These are phyloP conservation scores for Penicillium sp. DNA, from an alignment of 2,329 filamentous ascomycete species.

Conservation along the genomic window DNA sequence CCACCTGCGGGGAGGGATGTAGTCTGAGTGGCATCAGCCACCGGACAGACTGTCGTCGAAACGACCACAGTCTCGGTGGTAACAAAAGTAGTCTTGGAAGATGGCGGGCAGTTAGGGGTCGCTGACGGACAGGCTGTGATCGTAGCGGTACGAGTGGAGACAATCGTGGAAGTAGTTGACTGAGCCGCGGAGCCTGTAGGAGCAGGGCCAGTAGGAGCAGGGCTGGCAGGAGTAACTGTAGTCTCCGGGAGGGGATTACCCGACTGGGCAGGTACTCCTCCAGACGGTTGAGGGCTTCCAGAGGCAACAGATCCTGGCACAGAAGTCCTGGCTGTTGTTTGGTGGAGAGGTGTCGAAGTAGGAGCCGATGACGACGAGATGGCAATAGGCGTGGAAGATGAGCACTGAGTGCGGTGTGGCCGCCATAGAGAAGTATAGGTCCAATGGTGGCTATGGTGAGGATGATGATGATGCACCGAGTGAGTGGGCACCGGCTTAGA, in stretches of 20 bases:
- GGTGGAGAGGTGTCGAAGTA: not conserved
- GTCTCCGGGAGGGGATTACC: not conserved
- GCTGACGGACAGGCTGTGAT: constrained; percentile 8
- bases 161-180: constrained; percentile 3
- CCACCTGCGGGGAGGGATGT: not conserved
- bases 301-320: not conserved
- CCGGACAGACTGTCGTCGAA: constrained; percentile 6
- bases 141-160: constrained; percentile 7
- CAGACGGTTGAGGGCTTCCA: not conserved
- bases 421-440: not conserved
- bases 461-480: not conserved
- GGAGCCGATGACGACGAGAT: not conserved
- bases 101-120: not conserved
- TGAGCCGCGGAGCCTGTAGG: not conserved
- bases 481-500: not conserved
- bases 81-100: constrained; percentile 1
- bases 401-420: not conserved
- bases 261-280: not conserved
- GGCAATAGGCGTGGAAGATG: not conserved
- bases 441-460: not conserved
- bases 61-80: constrained; percentile 5
- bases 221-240: not conserved
- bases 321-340: not conserved
- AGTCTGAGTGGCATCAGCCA: not conserved
- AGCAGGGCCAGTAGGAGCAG: not conserved